Base-by-base conservation (phyloP, 768 basidiomycete genomes). In the Lanmaoa rubissima region DNA sequence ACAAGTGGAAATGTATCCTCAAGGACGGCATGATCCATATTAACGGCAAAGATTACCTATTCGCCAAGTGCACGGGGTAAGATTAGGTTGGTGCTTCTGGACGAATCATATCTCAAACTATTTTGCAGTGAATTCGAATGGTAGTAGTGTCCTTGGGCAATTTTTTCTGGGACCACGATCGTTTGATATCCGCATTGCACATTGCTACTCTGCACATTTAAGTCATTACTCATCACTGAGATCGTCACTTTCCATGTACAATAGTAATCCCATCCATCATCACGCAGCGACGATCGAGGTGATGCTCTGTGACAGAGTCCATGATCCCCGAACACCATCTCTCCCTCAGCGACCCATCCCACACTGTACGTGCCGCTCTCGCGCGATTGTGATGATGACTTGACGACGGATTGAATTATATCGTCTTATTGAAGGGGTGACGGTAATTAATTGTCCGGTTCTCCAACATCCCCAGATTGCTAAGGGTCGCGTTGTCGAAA, bases 1-100 rank as follows among this genome's bases (percentile, higher is more conserved):
- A 97, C 77, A 99, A 98, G 77, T 99, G 97, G 97, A 99, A 98
- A 79, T 95, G 94, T 58, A 86, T 92, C 24, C 81, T 99, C 50
- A 97, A 97, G 74, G 97, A 98, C 62, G 97, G 97, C 4, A 93
- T 98, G 87, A 91, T 98, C 60, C 92, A 94, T 64, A 84, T 97
- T 63, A 97, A 97, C 61, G 96, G 96, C 32, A 93, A 91, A 66
- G 97, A 99, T 67, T 99, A 98, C 75, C 82, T 99, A 16, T 99
- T 99, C 69, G 84, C 91, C 51, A 96, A 97, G 73, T 98, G 96
- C 75, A 94, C 86, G 7, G 96, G 96, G 96, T 98, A 68, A 69
- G 86, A 74, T 28, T 5, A n/a, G 39, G 34, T 54, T 40, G 14
- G 14, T 36, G 26, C 34, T 32, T 21, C 8, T 38, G 26, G 39